Evolutionary conservation across 1,139 yeast genomes (phyloP), one percentile per base, ranked within the genome.

Genomic region (Kurtzmaniella quercitrusa): DNA sequence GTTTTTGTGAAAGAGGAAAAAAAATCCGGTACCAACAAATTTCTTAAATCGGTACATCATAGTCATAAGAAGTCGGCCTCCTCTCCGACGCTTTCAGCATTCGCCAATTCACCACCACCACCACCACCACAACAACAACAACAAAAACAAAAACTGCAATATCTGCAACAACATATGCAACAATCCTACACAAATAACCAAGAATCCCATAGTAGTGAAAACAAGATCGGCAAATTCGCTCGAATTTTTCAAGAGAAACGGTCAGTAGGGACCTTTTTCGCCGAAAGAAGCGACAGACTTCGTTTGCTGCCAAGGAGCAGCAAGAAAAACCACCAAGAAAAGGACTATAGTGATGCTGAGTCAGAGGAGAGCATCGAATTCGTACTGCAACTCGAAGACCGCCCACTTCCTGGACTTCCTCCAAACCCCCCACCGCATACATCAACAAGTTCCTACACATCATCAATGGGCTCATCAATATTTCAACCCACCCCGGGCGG

Each of bases 341-440:
- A 26, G n/a, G 30, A 38, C 46, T 45, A 41, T 28, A 49, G 47
- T 22, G 45, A 47, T 26, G 48, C 44, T 11, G 41, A 45, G 20
- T 41, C 43, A 16, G 45, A 43, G 33, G 54, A 51, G 7, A 18
- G 23, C 20, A 45, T 45, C 22, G 57, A 48, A 8, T 44, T 45
- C 38, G 45, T 47, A 6, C 52, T 14, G 18, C 34, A 16, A 5
- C 18, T 16, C 18, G 8, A 14, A 14, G 34, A 30, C 9, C 8
- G 22, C 7, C 23, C 11, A n/a, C 37, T 34, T 19, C 37, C 37
- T 20, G 20, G 15, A 11, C 42, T 19, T 30, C 46, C 38, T 14
- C 45, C 40, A 18, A 34, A 21, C 14, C 33, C 45, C 12, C 46
- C 41, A 15, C 35, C 18, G 21, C 39, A 33, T 34, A 22, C 34